Conservation (phyloP, 1,139 yeast species). For the Diutina mesorugosa region DNA sequence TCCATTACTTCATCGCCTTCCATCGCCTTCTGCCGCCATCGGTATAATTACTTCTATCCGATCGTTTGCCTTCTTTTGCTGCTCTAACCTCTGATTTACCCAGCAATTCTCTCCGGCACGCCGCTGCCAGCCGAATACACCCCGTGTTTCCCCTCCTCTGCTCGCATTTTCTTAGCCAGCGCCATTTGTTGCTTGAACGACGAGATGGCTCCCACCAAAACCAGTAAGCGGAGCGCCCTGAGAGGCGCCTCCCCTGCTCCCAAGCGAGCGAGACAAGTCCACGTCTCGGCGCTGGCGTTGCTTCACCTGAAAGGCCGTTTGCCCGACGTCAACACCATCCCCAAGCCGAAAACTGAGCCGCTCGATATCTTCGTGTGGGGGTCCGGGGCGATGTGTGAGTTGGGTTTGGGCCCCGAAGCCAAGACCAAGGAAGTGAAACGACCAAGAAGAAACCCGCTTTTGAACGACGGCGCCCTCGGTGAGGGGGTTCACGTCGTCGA, state of each 20-base stretch:
- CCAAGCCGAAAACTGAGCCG: conserved; percentile 20
- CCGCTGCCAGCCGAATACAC: too few relatives aligned
- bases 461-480: conserved; percentile 40
- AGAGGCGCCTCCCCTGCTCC: not conserved
- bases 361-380: conserved; percentile 90
- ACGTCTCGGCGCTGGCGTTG: not conserved
- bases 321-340: conserved; percentile 1
- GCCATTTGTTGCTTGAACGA: not conserved
- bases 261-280: not conserved
- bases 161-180: not conserved
- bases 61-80: not conserved
- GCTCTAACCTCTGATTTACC: too few relatives aligned
- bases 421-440: conserved; percentile 87
- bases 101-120: too few relatives aligned
- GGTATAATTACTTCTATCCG: not conserved
- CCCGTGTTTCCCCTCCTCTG: too few relatives aligned
- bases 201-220: not conserved
- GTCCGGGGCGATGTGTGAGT: conserved; percentile 92
- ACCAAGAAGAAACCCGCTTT: conserved; percentile 77
- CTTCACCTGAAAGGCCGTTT: not conserved
- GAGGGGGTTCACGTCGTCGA: conserved; percentile 40
- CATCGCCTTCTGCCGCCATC: not conserved
- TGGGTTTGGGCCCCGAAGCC: conserved; percentile 86
- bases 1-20: not conserved
- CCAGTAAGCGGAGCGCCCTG: not conserved